Conservation (phyloP, 2,329 filamentous ascomycete genomes). For the Chaetomium olivaceum region DNA sequence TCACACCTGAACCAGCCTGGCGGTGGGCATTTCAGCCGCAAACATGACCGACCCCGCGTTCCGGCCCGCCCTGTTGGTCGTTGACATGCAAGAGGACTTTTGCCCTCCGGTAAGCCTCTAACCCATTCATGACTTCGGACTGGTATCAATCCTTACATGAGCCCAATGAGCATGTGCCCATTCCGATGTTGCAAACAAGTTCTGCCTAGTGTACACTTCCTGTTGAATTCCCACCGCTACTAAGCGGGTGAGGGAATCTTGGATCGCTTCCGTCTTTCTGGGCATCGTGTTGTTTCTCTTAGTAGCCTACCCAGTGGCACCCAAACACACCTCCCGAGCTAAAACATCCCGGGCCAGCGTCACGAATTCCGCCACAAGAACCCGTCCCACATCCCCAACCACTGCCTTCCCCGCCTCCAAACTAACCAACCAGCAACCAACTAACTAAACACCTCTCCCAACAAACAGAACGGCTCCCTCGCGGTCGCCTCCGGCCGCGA, state of each 20-base stretch:
- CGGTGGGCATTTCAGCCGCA: not conserved
- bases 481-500: conserved; percentile 73
- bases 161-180: not conserved
- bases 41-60: conserved; percentile 37
- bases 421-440: not conserved
- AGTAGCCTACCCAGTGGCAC: not conserved
- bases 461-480: conserved; percentile 72
- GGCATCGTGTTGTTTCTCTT: not conserved
- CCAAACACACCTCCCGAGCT: not conserved
- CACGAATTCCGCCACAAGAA: not conserved
- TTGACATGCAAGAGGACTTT: conserved; percentile 94
- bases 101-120: conserved; percentile 71
- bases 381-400: not conserved
- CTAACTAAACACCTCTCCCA: conserved; percentile 17
- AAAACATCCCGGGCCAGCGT: not conserved
- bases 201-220: not conserved
- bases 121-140: not conserved
- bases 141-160: not conserved
- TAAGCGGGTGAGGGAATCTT: not conserved
- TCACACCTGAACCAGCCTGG: not conserved
- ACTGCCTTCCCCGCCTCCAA: not conserved
- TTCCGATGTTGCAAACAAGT: not conserved
- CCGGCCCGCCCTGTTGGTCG: conserved; percentile 63
- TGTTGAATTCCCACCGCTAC: not conserved
- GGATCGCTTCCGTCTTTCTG: not conserved